Evolutionary conservation across 306 rosid genomes (phyloP).

Genomic region (Pterocarpus macrocarpus): DNA sequence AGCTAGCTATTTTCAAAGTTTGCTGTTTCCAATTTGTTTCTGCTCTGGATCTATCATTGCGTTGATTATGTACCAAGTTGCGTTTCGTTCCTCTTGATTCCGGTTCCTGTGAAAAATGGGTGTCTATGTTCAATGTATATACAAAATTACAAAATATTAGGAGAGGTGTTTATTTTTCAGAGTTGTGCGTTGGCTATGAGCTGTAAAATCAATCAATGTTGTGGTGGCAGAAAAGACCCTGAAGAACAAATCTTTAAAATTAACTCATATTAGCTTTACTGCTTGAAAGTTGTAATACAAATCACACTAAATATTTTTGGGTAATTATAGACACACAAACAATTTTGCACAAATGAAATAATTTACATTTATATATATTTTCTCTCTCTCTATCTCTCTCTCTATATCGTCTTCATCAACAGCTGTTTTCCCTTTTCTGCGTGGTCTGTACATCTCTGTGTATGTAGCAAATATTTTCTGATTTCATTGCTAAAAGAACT

Average conservation of each 20-base stretch:
- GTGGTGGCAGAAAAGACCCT: conserved; percentile 44
- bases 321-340: background rate
- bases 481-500: conserved; percentile 7
- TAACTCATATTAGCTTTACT: background rate
- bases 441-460: background rate
- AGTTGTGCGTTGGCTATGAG: conserved; percentile 38
- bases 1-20: background rate
- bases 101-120: conserved; percentile 16
- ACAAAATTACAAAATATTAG: background rate
- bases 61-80: conserved; percentile 8
- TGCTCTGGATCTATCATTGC: conserved; percentile 4
- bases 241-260: no score
- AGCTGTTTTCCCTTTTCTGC: background rate
- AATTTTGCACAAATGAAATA: background rate
- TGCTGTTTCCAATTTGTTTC: conserved; percentile 3
- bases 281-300: conserved; percentile 31
- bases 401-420: background rate
- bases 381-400: background rate
- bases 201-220: conserved; percentile 39
- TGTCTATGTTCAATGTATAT: conserved; percentile 45
- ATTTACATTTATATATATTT: background rate
- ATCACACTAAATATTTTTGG: conserved; percentile 1
- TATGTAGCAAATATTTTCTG: background rate
- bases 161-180: background rate
- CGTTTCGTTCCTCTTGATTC: background rate